Conservation (phyloP, 2,329 filamentous ascomycete genomes). For the Penicillium sp. region DNA sequence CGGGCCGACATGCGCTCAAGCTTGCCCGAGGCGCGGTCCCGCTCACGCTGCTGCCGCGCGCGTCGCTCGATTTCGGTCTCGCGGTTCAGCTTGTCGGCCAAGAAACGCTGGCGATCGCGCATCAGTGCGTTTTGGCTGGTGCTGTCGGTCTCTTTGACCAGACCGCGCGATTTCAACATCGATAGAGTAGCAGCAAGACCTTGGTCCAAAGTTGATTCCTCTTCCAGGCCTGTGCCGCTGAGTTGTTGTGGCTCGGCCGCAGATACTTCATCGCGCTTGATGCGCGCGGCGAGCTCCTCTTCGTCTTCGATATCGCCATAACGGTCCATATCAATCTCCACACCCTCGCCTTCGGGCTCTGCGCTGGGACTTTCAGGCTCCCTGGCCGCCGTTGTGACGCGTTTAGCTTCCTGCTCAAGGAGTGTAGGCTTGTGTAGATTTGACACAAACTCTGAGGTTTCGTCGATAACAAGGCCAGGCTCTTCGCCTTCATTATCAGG, state of each 20-base stretch:
- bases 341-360: conserved; percentile 43
- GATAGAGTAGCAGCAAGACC: conserved; percentile 75
- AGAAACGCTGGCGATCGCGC: conserved; percentile 66
- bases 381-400: conserved; percentile 30
- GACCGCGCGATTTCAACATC: conserved; percentile 74
- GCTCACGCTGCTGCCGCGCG: conserved; percentile 72
- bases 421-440: conserved; percentile 63
- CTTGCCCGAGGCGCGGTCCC: conserved; percentile 71
- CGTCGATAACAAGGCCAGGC: conserved; percentile 78
- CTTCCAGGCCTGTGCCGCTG: conserved; percentile 63
- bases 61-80: conserved; percentile 72
- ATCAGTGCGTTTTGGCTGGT: conserved; percentile 58
- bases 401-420: conserved; percentile 44
- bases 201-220: conserved; percentile 68
- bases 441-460: conserved; percentile 88
- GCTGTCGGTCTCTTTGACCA: conserved; percentile 59
- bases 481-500: conserved; percentile 40
- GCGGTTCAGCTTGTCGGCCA: conserved; percentile 66
- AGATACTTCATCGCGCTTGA: conserved; percentile 42
- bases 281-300: conserved; percentile 43
- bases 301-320: conserved; percentile 46
- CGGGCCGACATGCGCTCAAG: conserved; percentile 83
- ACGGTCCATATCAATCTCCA: conserved; percentile 48
- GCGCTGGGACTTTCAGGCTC: conserved; percentile 4
- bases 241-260: conserved; percentile 35